Base-by-base conservation (phyloP, 2,329 filamentous ascomycete species). In the Calonectria crousiana region DNA sequence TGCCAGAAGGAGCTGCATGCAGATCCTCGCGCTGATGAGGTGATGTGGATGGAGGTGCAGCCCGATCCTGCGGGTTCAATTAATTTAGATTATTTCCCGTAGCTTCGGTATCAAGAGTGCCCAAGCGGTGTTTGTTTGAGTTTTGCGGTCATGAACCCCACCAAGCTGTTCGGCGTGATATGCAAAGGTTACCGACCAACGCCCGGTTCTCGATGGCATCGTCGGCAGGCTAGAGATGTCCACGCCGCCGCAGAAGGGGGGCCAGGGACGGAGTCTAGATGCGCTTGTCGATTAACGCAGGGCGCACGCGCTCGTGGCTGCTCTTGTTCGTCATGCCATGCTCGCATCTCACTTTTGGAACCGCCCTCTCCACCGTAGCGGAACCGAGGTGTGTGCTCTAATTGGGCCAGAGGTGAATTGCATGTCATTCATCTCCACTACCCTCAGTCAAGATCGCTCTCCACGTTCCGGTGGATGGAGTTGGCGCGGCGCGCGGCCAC, bases 401-500 rank as follows among this genome's bases (percentile, higher is more conserved):
- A 62, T 62, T 62, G 56, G 56, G 23, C 16, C n/a, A 60, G 34
- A 28, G 32, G n/a, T 28, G 34, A 60, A 58, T 58, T 60, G 56
- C 16, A 26, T 60, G 56, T 28, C 56, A 26, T 60, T 36, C 23
- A 62, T 38, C 56, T 30, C 51, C 26, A 30, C 51, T 53, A 8
- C 23, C 28, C 51, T 53, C 49, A 34, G 41, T 18, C 60, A 49
- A 44, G 41, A 65, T 65, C 60, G 28, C 14, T 16, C 34, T 34
- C 60, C 60, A 49, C 41, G 60, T 65, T 65, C 60, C 60, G 60
- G 60, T 65, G 60, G 41, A 65, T 65, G 60, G 60, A 49, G 41
- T 65, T 44, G 60, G 60, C 41, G 60, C 41, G 38, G 38, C 41
- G 60, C 41, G 60, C 41, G 38, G 38, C 41, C 60, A 49, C 60